Evolutionary conservation across 2,329 filamentous ascomycete species (phyloP).

Genomic region (Apiospora sp.): DNA sequence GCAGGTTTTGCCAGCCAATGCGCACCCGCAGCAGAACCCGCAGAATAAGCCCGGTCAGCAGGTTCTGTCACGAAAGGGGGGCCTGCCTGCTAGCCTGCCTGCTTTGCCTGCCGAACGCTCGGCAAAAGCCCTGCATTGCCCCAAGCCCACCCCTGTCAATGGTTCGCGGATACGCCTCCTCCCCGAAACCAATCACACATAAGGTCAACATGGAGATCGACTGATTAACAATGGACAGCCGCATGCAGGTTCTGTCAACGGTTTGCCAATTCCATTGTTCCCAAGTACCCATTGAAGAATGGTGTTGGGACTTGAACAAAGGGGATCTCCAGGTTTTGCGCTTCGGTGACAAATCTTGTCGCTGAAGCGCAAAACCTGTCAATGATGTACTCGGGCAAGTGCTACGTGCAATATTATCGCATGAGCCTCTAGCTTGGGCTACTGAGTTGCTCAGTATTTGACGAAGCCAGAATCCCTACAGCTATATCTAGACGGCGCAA

Average conservation of each 20-base stretch:
- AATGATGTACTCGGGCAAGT: not conserved
- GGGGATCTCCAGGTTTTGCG: not conserved
- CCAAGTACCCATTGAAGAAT: not conserved
- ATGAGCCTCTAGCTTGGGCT: not conserved
- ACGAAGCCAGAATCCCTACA: not conserved
- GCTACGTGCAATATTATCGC: not conserved
- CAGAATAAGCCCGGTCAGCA: not conserved
- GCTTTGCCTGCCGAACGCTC: not conserved
- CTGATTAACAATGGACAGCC: not conserved
- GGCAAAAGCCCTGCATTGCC: not conserved
- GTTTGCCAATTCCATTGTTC: not conserved
- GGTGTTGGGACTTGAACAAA: not conserved
- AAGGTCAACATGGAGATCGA: not conserved
- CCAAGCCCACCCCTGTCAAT: not conserved
- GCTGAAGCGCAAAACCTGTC: too few relatives aligned
- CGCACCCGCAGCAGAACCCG: not conserved
- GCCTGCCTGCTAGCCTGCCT: not conserved
- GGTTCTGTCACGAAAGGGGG: not conserved
- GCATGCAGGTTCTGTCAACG: not conserved
- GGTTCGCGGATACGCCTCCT: not conserved
- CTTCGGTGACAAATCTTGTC: constrained; percentile 8
- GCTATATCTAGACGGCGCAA: not conserved
- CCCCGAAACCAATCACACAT: not conserved
- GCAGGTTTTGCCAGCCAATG: not conserved
- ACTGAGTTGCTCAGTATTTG: not conserved